phyloP scores from a whole-genome alignment of 2,329 filamentous ascomycete species.

The Cytospora mali region DNA sequence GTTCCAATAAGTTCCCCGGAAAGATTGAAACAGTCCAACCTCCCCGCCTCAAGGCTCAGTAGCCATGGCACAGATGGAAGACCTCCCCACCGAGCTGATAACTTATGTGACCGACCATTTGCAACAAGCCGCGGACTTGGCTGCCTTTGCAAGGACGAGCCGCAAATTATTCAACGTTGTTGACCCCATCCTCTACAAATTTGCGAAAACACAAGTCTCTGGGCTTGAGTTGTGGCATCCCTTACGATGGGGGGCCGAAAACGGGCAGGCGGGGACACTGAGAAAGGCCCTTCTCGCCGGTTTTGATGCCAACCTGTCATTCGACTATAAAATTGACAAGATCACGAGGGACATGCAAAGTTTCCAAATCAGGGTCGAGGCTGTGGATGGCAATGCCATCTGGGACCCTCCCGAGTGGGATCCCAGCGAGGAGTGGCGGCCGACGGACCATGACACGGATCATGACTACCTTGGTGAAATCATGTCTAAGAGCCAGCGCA shows the following conservation, averaged over 20 bases:
- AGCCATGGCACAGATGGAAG: conserved; percentile 13
- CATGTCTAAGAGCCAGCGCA: neutral
- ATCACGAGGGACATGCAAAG: conserved; percentile 15
- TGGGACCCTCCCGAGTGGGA: conserved; percentile 2
- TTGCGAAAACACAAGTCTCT: conserved; percentile 22
- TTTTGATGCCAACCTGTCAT: conserved; percentile 32
- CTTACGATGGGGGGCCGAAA: conserved; percentile 34
- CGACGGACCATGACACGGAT: conserved; percentile 15
- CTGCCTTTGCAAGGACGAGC: conserved; percentile 32
- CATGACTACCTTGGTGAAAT: neutral
- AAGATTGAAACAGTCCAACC: neutral
- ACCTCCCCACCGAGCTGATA: conserved; percentile 35
- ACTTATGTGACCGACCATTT: conserved; percentile 34
- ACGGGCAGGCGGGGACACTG: conserved; percentile 32
- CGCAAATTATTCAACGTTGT: conserved; percentile 31
- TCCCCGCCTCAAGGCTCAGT: neutral
- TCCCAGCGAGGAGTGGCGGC: conserved; percentile 10
- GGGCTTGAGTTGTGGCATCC: conserved; percentile 29
- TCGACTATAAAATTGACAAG: conserved; percentile 20
- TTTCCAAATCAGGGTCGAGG: conserved; percentile 4
- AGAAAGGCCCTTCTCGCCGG: conserved; percentile 33
- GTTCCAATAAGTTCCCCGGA: too few relatives aligned
- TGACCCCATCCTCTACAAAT: conserved; percentile 34
- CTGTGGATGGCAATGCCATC: neutral
- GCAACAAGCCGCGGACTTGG: conserved; percentile 30